Evolutionary conservation across 371 early-diverging fungal genomes (phyloP).

Genomic region (Amoeboradix gromovi): DNA sequence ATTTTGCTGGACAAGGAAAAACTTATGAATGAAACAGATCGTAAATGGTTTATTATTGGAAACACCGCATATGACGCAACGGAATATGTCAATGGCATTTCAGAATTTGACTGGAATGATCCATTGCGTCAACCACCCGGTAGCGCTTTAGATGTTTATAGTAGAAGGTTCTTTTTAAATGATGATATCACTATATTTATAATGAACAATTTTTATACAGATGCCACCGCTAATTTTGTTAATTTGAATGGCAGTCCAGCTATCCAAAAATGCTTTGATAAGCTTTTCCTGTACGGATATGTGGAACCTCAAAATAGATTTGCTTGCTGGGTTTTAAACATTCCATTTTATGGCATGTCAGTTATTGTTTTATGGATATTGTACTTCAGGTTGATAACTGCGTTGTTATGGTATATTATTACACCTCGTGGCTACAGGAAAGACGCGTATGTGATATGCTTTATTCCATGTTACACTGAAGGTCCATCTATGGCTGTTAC

Average conservation of each 20-base stretch:
- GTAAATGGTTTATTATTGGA: neutral
- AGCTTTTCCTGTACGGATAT: neutral
- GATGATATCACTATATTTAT: neutral
- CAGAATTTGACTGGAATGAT: neutral
- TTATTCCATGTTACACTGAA: slow-evolving; percentile 22
- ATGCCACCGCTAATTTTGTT: neutral
- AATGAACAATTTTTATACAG: neutral
- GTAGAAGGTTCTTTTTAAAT: neutral
- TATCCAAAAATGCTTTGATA: neutral
- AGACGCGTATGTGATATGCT: neutral
- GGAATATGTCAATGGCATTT: neutral
- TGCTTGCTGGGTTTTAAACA: neutral
- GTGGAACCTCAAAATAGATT: neutral
- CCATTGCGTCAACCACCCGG: neutral
- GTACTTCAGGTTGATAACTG: neutral
- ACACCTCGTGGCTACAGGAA: neutral
- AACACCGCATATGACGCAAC: neutral
- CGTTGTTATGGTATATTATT: neutral
- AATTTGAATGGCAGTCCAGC: neutral
- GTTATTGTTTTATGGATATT: neutral
- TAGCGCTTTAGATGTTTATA: neutral
- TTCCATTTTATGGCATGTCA: neutral
- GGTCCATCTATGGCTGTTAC: slow-evolving; percentile 20
- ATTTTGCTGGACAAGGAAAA: neutral
- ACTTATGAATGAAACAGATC: neutral